Base-by-base conservation (phyloP, 495 filamentous ascomycete genomes). In the Xylaria flabelliformis region DNA sequence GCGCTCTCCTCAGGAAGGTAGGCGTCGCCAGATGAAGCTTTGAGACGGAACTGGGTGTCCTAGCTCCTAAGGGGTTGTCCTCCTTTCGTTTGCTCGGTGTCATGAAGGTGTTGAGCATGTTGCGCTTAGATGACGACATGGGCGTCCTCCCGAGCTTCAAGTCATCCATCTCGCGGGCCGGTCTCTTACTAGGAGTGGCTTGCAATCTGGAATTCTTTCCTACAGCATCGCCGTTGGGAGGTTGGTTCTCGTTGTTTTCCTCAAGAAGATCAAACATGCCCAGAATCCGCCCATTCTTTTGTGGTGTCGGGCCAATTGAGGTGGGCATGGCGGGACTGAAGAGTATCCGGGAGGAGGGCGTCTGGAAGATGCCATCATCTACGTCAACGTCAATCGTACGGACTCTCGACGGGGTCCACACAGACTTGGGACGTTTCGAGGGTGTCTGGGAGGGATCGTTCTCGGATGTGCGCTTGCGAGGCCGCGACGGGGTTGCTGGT, bases 241-340 rank as follows among this genome's bases (percentile, higher is more conserved):
- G 82, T 1, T 80, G 81, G 55, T 81, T 86, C 13, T 87, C 85
- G 4, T 85, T 81, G 2, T 90, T 88, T 50, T 88, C 87, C 29
- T 88, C 88, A 7, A 97, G 85, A 36, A 94, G 85, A 78, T 99
- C 96, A 76, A 98, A 99, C n/a, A 99, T 81, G 4, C 96, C 95
- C 0, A 99, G 84, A 1, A 96, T 88, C 50, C 88, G 89, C 15
- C 96, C 96, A 80, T 97, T 93, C 71, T 91, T 92, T 74, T 98
- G 95, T 2, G 96, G 96, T 1, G 96, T 98, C 2, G 95, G 95
- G 8, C 94, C 94, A 73, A 98, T 83, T 48, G 80, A 83, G 67
- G 84, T 82, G 36, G 85, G 80, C 76, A 88, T 59, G 74, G 83
- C 70, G 1, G 90, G 91, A 70, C 89, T 91, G 81, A 90, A 90